A percentile compares a stretch with the other conserved stretches of the same genome.
These are phyloP conservation scores for Entomortierella parvispora DNA, from an alignment of 192 early-diverging fungal genomes.

Conservation along the genomic window DNA sequence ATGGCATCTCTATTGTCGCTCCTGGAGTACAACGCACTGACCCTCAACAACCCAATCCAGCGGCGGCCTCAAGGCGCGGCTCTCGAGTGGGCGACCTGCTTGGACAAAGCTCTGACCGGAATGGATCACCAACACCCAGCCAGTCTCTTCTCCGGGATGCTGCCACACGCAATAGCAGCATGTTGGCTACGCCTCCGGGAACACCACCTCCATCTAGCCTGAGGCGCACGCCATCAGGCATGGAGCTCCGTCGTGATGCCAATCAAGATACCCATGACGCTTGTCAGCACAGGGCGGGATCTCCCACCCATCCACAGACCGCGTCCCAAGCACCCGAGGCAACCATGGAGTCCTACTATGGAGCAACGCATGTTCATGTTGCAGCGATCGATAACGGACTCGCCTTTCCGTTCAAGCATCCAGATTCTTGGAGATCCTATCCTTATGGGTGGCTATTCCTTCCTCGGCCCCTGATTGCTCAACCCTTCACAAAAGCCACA, in stretches of 20 bases:
- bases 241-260: constrained; percentile 9
- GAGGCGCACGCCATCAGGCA: constrained; percentile 7
- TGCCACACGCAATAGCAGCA: constrained; percentile 5
- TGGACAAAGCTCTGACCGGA: constrained; percentile 22
- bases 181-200: constrained; percentile 38
- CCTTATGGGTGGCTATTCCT: constrained; percentile 92
- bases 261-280: not conserved
- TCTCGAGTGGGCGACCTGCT: constrained; percentile 40
- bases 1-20: constrained; percentile 37
- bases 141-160: constrained; percentile 27
- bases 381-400: constrained; percentile 95
- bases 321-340: not conserved
- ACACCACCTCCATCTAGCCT: constrained; percentile 29
- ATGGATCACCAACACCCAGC: not conserved
- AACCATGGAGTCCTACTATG: constrained; percentile 31
- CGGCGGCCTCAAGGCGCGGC: constrained; percentile 20
- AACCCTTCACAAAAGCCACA: constrained; percentile 78
- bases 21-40: constrained; percentile 4
- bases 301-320: constrained; percentile 3
- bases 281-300: not conserved
- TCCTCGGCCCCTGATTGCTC: constrained; percentile 65
- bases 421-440: constrained; percentile 87
- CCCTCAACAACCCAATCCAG: constrained; percentile 16
- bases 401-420: constrained; percentile 94
- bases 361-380: constrained; percentile 71